Base-by-base conservation (phyloP, 306 rosid genomes). In the Macrotyloma uniflorum region DNA sequence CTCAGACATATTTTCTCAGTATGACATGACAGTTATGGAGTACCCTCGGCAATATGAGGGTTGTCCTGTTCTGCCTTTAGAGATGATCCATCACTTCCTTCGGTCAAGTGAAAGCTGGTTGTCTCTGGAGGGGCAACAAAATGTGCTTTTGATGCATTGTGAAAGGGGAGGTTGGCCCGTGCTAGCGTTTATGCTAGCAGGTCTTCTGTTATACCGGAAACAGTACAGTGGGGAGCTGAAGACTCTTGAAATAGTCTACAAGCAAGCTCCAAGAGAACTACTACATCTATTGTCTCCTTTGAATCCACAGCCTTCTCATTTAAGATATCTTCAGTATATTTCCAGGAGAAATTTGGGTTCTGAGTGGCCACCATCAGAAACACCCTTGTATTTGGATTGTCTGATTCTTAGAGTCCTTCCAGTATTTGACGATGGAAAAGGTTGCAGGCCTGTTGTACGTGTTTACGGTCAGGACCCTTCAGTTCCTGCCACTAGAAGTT, bases 91-190 rank as follows among this genome's bases (percentile, higher is more conserved):
- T 79, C 98, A 96, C 90, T 96, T 96, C 80, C 97, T 96, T 76
- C 92, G 97, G 67, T 96, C 99, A 74, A 88, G 99, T 81, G 99
- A 96, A 83, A 93, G 99, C 77, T 96, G 99, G 99, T 83, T 96
- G 87, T 93, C 98, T 32, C 50, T 93, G 86, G 99, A 90, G 85
- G 95, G 96, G 75, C 96, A 96, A 42, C 96, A 90, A 72, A 96
- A 96, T 79, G 96, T 96, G 69, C 83, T 96, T 70, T 89, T 96
- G 89, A 93, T 96, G 98, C 97, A 96, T 80, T 96, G 98, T 66
- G 99, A 96, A 84, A 86, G 89, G 72, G 98, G 99, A 68, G 98
- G 99, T 51, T 96, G 99, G 99, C 99, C 98, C 2, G 97, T 93
- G 49, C 96, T 96, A 74, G 98, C 99, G 40, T 96, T 96, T 83